phyloP scores from a whole-genome alignment of 2,329 filamentous ascomycete species.

The Pseudogymnoascus pannorum region DNA sequence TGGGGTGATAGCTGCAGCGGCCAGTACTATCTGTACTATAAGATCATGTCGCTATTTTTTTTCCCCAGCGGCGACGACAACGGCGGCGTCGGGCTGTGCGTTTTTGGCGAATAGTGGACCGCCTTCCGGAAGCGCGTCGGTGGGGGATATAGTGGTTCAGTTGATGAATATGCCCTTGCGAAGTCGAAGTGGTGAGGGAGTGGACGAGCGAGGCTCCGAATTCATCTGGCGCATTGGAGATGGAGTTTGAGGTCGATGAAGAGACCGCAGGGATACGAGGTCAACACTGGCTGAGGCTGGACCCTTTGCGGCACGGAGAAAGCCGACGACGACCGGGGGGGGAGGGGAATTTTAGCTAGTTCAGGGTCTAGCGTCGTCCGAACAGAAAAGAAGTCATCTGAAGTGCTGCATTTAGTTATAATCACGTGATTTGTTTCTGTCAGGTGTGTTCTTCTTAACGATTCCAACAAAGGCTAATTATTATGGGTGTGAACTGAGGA shows the following conservation, averaged over 20 bases:
- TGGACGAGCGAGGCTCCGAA: conserved; percentile 2
- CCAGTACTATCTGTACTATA: not conserved
- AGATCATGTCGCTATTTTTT: conserved; percentile 5
- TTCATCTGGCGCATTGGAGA: conserved; percentile 1
- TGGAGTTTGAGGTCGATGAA: not conserved
- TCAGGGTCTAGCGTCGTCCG: not conserved
- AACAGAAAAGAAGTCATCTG: not conserved
- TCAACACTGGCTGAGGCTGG: not conserved
- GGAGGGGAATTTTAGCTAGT: conserved; percentile 1
- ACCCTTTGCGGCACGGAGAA: conserved; percentile 1
- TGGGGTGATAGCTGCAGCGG: not conserved
- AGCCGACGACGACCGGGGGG: too few relatives aligned
- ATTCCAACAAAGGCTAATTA: too few relatives aligned
- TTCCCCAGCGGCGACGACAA: not conserved
- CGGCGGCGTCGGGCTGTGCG: not conserved
- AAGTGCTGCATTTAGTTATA: not conserved
- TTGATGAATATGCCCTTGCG: not conserved
- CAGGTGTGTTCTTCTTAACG: too few relatives aligned
- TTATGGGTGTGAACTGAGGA: not conserved
- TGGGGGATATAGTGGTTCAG: not conserved
- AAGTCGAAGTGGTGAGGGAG: not conserved
- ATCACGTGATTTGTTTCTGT: not conserved
- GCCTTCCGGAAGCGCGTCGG: not conserved
- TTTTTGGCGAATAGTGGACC: not conserved
- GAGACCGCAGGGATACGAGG: conserved; percentile 2